Conservation (phyloP, 1,139 yeast genomes). For the Taiozyma sp. region DNA sequence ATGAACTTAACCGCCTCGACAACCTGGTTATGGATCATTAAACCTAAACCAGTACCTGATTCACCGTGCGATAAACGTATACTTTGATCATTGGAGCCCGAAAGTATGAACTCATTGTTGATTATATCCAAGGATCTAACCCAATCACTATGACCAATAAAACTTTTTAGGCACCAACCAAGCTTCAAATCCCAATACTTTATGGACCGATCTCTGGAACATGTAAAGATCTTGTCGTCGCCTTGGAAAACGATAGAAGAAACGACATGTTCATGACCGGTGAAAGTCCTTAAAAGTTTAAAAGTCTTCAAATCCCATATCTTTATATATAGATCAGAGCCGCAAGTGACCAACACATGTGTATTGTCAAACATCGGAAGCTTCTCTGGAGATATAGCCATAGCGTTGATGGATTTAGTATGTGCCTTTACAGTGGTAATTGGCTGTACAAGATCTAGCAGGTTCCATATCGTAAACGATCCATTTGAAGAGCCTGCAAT, state of each 20-base stretch:
- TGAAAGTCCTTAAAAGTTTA: constrained; percentile 56
- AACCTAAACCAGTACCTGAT: constrained; percentile 64
- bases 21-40: constrained; percentile 76
- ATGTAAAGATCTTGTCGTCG: constrained; percentile 52
- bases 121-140: constrained; percentile 60
- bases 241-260: constrained; percentile 55
- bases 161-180: constrained; percentile 65
- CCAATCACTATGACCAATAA: constrained; percentile 88
- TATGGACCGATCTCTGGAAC: constrained; percentile 72
- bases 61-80: constrained; percentile 60
- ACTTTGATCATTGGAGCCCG: constrained; percentile 82
- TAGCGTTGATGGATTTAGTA: constrained; percentile 60
- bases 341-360: constrained; percentile 53
- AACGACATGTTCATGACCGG: constrained; percentile 91
- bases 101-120: constrained; percentile 52
- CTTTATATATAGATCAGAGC: constrained; percentile 70
- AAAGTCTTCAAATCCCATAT: constrained; percentile 56
- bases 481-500: constrained; percentile 78
- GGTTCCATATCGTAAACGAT: constrained; percentile 68
- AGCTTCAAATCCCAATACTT: constrained; percentile 72
- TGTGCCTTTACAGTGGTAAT: constrained; percentile 71
- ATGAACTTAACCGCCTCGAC: constrained; percentile 71
- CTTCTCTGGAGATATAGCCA: constrained; percentile 50
- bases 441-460: constrained; percentile 61
- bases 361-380: constrained; percentile 17